Base-by-base conservation (phyloP, 2,329 filamentous ascomycete species). In the Ophiostoma tasmaniense region DNA sequence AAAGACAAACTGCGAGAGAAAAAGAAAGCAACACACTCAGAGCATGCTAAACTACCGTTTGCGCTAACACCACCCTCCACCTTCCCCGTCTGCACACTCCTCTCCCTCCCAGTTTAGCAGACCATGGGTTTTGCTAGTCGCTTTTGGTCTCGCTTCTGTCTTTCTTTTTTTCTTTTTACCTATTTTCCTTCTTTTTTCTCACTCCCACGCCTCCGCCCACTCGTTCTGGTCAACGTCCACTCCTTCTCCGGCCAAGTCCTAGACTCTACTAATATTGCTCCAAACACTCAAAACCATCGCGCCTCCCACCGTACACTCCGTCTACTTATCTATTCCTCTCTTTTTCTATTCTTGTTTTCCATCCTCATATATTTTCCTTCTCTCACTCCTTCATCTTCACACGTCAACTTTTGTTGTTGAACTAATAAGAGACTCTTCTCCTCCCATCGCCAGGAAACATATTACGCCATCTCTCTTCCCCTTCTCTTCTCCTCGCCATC, bases 211-310 rank as follows among this genome's bases (percentile, higher is more conserved):
- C 22, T 52, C 42, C 42, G 42, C 28, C 64, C 64, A 35, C 42
- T 64, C 37, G 37, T 45, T 45, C 64, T 65, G 20, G 20, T 39
- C 64, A 45, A 42, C 64, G 62, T 65, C 62, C 30, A 64, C 62
- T 50, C 37, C 64, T 66, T 66, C 37, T 66, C 39, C 62, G 62
- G 62, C 62, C 62, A 64, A 62, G 59, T 62, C 59, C 59, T 62
- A 14, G 22, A 4, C 14, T n/a, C 14, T 30, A 10, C 8, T 13
- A 50, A 22, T 7, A 8, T 20, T 10, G n/a, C n/a, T 30, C 59
- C 64, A 42, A 30, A 42, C 8, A 52, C 42, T 66, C 39, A 52
- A 66, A 66, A 66, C 64, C 64, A 66, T 52, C 64, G 64, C 42
- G 64, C 25, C 28, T 45, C 64, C 64, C 64, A 30, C 64, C 35